Evolutionary conservation across 2,329 filamentous ascomycete species (phyloP).

Genomic region (Pyricularia grisea): DNA sequence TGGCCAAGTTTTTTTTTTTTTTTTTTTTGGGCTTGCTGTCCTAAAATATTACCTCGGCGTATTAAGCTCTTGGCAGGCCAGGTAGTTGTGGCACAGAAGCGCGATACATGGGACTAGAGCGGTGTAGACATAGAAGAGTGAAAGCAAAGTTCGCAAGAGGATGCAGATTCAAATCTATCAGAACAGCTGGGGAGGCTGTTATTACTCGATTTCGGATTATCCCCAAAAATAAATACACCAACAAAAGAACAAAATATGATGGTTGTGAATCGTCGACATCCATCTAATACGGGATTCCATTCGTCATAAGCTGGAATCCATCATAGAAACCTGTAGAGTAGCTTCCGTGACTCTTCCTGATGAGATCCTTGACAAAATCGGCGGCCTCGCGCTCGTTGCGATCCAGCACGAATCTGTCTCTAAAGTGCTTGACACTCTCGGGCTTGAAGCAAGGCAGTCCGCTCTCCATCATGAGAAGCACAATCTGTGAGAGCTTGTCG

Average conservation of each 20-base stretch:
- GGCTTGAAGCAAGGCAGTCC: slow-evolving; percentile 97
- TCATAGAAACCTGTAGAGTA: slow-evolving; percentile 94
- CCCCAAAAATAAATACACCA: not conserved
- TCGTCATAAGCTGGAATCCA: slow-evolving; percentile 93
- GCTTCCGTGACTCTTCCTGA: slow-evolving; percentile 83
- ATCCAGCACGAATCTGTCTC: slow-evolving; percentile 85
- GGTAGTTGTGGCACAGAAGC: not conserved
- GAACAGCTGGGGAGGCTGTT: not conserved
- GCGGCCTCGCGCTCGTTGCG: slow-evolving; percentile 88
- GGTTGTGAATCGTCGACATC: not conserved
- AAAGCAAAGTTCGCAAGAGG: not conserved
- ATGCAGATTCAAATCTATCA: not conserved
- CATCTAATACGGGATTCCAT: slow-evolving; percentile 86
- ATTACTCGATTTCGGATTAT: not conserved
- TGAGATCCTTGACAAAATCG: slow-evolving; percentile 82
- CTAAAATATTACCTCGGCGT: not conserved
- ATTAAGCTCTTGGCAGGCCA: not conserved
- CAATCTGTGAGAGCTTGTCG: slow-evolving; percentile 82
- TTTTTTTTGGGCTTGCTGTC: not conserved
- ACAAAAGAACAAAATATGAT: not conserved
- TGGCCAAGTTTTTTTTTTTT: not conserved
- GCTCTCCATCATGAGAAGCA: slow-evolving; percentile 90
- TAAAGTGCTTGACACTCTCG: slow-evolving; percentile 86
- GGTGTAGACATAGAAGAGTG: not conserved
- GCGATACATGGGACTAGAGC: not conserved